Evolutionary conservation across 2,329 filamentous ascomycete species (phyloP).

Genomic region (Graphilbum fragrans): DNA sequence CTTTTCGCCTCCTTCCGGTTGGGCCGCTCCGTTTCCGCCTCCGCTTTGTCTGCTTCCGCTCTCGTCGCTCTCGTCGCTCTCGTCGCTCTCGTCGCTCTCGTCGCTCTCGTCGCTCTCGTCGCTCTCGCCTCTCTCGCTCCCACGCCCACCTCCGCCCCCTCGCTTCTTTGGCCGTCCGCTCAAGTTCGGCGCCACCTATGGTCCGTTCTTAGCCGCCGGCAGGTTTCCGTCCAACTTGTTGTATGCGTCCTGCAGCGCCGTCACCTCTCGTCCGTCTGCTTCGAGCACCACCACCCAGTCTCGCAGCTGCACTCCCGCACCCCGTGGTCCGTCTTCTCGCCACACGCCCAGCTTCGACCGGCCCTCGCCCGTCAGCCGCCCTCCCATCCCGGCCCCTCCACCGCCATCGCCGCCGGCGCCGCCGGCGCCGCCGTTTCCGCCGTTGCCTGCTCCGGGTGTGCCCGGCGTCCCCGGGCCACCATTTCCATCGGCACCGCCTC

Average conservation of each 20-base stretch:
- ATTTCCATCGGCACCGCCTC: constrained; percentile 19
- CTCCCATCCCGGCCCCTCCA: not conserved
- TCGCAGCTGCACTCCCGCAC: constrained; percentile 68
- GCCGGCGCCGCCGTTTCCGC: constrained; percentile 6
- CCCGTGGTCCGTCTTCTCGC: constrained; percentile 68
- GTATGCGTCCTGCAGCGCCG: constrained; percentile 48
- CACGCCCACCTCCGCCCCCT: too few relatives aligned
- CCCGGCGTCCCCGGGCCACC: not conserved
- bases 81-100: too few relatives aligned
- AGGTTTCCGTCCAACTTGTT: constrained; percentile 34
- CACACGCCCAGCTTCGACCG: constrained; percentile 58
- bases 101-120: too few relatives aligned
- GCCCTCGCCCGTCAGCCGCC: constrained; percentile 39
- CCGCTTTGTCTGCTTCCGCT: too few relatives aligned
- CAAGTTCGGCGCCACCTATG: too few relatives aligned
- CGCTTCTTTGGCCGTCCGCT: too few relatives aligned
- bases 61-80: too few relatives aligned
- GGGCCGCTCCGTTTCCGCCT: too few relatives aligned
- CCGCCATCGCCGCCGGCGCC: constrained; percentile 7
- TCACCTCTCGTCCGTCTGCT: constrained; percentile 54
- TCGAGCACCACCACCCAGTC: constrained; percentile 75
- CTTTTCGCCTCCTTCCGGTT: too few relatives aligned
- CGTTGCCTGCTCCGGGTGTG: not conserved
- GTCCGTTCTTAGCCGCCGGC: constrained; percentile 1
- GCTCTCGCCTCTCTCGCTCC: too few relatives aligned